A percentile compares a stretch with the other conserved stretches of the same genome.
phyloP scores from a whole-genome alignment of 2,329 filamentous ascomycete genomes.

The Emmonsiellopsis sp. region DNA sequence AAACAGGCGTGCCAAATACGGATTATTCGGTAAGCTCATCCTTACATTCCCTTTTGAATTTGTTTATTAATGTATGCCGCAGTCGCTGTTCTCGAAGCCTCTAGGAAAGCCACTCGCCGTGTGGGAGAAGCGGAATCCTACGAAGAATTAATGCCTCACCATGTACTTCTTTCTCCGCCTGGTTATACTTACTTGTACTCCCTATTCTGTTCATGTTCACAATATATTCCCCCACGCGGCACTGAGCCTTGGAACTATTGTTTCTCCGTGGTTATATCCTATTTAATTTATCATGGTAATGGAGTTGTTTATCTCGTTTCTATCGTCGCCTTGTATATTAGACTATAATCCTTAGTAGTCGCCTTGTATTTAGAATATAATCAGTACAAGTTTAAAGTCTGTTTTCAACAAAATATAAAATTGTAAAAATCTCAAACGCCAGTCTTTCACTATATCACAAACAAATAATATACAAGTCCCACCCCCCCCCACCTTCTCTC shows the following conservation, averaged over 20 bases:
- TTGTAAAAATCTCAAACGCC: no score
- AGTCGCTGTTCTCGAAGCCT: conserved; percentile 63
- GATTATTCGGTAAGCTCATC: conserved; percentile 44
- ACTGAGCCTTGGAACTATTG: no score
- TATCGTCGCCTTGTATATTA: no score
- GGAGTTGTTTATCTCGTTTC: no score
- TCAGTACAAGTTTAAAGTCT: no score
- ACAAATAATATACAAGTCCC: conserved; percentile 1
- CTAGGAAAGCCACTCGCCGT: conserved; percentile 58
- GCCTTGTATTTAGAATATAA: no score
- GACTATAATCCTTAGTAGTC: no score
- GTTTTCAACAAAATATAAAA: no score
- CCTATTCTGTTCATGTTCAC: background rate
- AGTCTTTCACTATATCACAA: background rate
- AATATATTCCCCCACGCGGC: background rate
- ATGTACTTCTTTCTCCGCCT: background rate
- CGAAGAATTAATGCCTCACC: conserved; percentile 5
- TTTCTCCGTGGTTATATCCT: no score
- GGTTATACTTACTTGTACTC: background rate
- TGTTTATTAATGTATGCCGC: background rate
- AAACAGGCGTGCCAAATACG: conserved; percentile 34
- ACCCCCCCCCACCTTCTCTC: conserved; percentile 10
- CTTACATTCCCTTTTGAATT: background rate
- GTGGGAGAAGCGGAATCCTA: conserved; percentile 12
- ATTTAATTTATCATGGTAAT: no score